These are phyloP conservation scores for Epichloe amarillans DNA, from an alignment of 2,329 filamentous ascomycete genomes.

Conservation along the genomic window DNA sequence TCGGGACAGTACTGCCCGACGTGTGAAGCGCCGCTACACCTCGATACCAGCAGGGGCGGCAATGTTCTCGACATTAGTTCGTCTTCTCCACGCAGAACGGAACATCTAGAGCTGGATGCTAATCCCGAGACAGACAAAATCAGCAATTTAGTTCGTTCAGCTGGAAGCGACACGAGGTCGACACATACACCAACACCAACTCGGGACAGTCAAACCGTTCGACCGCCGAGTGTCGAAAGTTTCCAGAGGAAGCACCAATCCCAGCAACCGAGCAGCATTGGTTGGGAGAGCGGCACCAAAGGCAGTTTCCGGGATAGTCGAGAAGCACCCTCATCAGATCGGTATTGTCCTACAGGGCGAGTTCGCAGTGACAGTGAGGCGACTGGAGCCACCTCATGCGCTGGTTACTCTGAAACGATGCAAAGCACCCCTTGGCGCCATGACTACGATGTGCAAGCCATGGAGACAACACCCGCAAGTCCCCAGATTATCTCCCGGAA, in stretches of 20 bases:
- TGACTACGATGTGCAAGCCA: slow-evolving; percentile 91
- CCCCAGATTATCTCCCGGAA: slow-evolving; percentile 63
- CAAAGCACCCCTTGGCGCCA: slow-evolving; percentile 63
- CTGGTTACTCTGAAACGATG: slow-evolving; percentile 65
- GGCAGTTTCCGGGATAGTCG: slow-evolving; percentile 35
- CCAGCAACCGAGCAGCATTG: slow-evolving; percentile 17
- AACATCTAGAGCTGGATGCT: slow-evolving; percentile 13
- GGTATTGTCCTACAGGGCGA: slow-evolving; percentile 41
- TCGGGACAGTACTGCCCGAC: slow-evolving; percentile 90
- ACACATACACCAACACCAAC: slow-evolving; percentile 42
- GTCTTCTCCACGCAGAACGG: slow-evolving; percentile 11
- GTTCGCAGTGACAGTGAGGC: slow-evolving; percentile 66
- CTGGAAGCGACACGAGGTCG: slow-evolving; percentile 48
- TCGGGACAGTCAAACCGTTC: slow-evolving; percentile 53
- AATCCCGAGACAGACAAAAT: slow-evolving; percentile 61
- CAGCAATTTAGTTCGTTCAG: slow-evolving; percentile 80
- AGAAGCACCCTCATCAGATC: slow-evolving; percentile 31
- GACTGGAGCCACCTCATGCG: slow-evolving; percentile 61
- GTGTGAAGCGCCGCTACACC: slow-evolving; percentile 79
- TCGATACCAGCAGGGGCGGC: slow-evolving; percentile 85
- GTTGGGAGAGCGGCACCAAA: slow-evolving; percentile 20
- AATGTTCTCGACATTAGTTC: slow-evolving; percentile 85
- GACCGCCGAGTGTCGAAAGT: slow-evolving; percentile 38
- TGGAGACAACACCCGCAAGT: slow-evolving; percentile 74
- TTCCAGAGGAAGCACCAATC: slow-evolving; percentile 22